A percentile compares a stretch with the other conserved stretches of the same genome.
Evolutionary conservation across 2,329 filamentous ascomycete species (phyloP).

Genomic region (Coniosporium tulheliwenetii): DNA sequence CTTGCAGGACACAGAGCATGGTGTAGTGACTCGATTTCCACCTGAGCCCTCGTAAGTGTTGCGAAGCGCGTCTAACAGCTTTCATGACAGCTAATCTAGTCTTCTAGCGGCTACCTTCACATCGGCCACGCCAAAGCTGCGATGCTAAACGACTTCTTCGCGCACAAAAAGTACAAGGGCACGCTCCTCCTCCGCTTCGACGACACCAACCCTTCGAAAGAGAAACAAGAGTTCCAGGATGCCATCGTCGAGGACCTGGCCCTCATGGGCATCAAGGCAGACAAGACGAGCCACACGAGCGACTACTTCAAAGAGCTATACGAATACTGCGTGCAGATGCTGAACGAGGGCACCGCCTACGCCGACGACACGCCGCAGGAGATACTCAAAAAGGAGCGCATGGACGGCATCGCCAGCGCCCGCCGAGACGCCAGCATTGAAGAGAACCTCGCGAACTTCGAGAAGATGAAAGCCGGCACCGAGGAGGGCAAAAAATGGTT

Average conservation of each 20-base stretch:
- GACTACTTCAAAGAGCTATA: conserved; percentile 93
- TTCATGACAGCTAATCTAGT: background rate
- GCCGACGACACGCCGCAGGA: conserved; percentile 89
- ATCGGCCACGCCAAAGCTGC: conserved; percentile 93
- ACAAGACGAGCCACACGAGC: conserved; percentile 75
- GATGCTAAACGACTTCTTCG: conserved; percentile 90
- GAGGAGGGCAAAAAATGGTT: conserved; percentile 72
- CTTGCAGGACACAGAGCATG: conserved; percentile 69
- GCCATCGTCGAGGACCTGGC: conserved; percentile 82
- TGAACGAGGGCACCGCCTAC: conserved; percentile 78
- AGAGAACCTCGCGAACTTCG: conserved; percentile 73
- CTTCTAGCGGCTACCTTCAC: conserved; percentile 58
- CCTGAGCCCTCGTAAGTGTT: conserved; percentile 70
- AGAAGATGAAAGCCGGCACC: conserved; percentile 82
- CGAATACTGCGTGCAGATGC: conserved; percentile 68
- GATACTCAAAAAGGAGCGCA: conserved; percentile 71
- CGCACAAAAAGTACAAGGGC: conserved; percentile 82
- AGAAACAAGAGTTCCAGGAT: conserved; percentile 93
- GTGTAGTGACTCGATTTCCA: conserved; percentile 82
- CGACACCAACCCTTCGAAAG: conserved; percentile 93
- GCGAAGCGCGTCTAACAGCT: background rate
- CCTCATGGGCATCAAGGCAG: conserved; percentile 82
- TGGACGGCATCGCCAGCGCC: conserved; percentile 68
- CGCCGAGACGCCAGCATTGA: conserved; percentile 65
- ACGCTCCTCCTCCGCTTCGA: conserved; percentile 86